Evolutionary conservation across 306 rosid species (phyloP).

Genomic region (Lathyrus aphaca): DNA sequence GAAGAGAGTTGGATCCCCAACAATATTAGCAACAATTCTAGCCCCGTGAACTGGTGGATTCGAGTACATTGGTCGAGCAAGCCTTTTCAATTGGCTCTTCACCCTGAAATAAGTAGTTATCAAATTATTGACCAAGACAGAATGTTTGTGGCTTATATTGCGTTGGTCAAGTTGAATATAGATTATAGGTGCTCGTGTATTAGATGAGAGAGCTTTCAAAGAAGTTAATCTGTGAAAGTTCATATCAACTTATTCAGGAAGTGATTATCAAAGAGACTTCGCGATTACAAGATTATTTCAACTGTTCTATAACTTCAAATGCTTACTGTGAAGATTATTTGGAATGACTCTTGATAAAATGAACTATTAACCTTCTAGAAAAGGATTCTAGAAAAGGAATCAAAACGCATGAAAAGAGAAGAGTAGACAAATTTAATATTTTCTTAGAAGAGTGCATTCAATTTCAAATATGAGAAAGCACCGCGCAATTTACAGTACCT

Average conservation of each 20-base stretch:
- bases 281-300: slow-evolving; percentile 5
- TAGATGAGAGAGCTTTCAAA: neutral
- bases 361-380: neutral
- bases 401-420: slow-evolving; percentile 8
- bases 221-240: neutral
- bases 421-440: slow-evolving; percentile 18
- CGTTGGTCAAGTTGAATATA: slow-evolving; percentile 1
- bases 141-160: slow-evolving; percentile 2
- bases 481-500: slow-evolving; percentile 53
- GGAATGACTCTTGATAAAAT: neutral
- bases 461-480: slow-evolving; percentile 36
- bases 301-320: neutral
- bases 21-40: slow-evolving; percentile 87
- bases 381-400: neutral
- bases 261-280: neutral
- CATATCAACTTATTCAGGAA: neutral
- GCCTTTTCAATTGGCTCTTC: slow-evolving; percentile 94
- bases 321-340: neutral
- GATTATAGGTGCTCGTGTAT: neutral
- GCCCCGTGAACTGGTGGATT: slow-evolving; percentile 98
- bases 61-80: slow-evolving; percentile 98
- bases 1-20: slow-evolving; percentile 81
- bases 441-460: slow-evolving; percentile 26
- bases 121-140: slow-evolving; percentile 25
- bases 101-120: slow-evolving; percentile 62